Percentiles rank a stretch among this genome's conserved stretches.
Conservation (phyloP, 768 basidiomycete genomes). For the Pholiota conissans region DNA sequence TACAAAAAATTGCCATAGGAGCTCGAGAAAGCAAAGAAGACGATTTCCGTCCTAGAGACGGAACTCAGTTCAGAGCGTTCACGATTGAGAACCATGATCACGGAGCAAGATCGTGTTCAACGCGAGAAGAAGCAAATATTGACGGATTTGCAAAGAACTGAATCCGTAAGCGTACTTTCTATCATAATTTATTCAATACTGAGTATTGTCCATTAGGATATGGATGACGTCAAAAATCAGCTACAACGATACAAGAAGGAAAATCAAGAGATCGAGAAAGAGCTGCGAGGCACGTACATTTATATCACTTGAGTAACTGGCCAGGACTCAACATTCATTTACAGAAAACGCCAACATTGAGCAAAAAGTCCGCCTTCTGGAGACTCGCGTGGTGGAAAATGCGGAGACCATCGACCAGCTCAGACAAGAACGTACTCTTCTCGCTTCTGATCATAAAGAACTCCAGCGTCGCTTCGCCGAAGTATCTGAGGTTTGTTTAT, state of each 20-base stretch:
- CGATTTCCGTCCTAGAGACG: constrained; percentile 68
- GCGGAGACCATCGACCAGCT: constrained; percentile 69
- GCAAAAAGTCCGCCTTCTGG: constrained; percentile 70
- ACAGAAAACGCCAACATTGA: constrained; percentile 67
- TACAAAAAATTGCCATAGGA: constrained; percentile 48
- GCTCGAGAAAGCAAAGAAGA: constrained; percentile 62
- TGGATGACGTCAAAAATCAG: constrained; percentile 73
- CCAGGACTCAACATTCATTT: neutral
- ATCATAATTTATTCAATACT: neutral
- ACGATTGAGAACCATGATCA: constrained; percentile 58
- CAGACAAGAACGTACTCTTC: constrained; percentile 72
- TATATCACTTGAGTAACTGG: neutral
- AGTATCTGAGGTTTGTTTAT: constrained; percentile 57
- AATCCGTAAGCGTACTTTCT: constrained; percentile 51
- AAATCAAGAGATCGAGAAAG: constrained; percentile 70
- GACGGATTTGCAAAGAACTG: constrained; percentile 66
- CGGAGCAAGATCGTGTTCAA: constrained; percentile 62
- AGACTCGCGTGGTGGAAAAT: constrained; percentile 69
- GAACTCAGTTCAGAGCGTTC: constrained; percentile 72
- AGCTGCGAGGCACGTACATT: constrained; percentile 59
- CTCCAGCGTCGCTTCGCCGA: constrained; percentile 69
- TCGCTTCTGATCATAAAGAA: constrained; percentile 69
- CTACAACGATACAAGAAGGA: constrained; percentile 70
- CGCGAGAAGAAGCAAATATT: constrained; percentile 67
- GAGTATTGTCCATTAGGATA: constrained; percentile 50